Conservation (phyloP, 2,329 filamentous ascomycete genomes). For the Stachybotrys echinatus region DNA sequence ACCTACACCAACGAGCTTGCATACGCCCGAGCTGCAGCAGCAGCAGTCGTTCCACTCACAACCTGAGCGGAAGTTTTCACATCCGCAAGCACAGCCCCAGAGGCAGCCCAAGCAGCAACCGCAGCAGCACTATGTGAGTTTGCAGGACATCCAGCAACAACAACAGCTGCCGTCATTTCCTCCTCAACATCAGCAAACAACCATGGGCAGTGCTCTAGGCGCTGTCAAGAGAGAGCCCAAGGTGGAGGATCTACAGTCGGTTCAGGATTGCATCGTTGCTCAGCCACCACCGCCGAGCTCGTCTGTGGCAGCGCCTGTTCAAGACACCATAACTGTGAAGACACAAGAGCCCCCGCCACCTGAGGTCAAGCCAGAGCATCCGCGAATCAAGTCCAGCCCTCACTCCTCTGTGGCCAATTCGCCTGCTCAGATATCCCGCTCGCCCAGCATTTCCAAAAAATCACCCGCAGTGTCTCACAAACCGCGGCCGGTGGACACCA, state of each 20-base stretch:
- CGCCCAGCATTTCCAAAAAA: constrained; percentile 33
- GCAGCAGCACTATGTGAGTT: constrained; percentile 29
- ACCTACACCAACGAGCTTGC: constrained; percentile 4
- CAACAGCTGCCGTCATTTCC: constrained; percentile 14
- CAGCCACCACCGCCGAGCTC: constrained; percentile 6
- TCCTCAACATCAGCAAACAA: constrained; percentile 6
- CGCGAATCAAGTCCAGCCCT: constrained; percentile 29
- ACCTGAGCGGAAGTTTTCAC: constrained; percentile 8
- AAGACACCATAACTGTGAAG: constrained; percentile 14
- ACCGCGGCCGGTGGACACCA: constrained; percentile 40
- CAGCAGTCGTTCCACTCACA: constrained; percentile 11
- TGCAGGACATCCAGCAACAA: constrained; percentile 30
- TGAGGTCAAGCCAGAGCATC: constrained; percentile 16
- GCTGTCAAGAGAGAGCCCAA: constrained; percentile 1
- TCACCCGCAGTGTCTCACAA: constrained; percentile 36
- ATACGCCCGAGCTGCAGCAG: constrained; percentile 10
- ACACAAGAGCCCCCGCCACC: constrained; percentile 2
- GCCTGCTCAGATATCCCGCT: constrained; percentile 32
- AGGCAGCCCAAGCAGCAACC: constrained; percentile 16
- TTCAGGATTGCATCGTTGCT: constrained; percentile 5
- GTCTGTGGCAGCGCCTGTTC: background rate
- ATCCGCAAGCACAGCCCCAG: constrained; percentile 8
- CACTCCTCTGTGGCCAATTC: constrained; percentile 35
- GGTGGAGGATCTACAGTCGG: background rate
- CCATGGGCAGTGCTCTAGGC: constrained; percentile 16